Evolutionary conservation across 495 filamentous ascomycete genomes (phyloP).

Genomic region (Penicillium parvum): DNA sequence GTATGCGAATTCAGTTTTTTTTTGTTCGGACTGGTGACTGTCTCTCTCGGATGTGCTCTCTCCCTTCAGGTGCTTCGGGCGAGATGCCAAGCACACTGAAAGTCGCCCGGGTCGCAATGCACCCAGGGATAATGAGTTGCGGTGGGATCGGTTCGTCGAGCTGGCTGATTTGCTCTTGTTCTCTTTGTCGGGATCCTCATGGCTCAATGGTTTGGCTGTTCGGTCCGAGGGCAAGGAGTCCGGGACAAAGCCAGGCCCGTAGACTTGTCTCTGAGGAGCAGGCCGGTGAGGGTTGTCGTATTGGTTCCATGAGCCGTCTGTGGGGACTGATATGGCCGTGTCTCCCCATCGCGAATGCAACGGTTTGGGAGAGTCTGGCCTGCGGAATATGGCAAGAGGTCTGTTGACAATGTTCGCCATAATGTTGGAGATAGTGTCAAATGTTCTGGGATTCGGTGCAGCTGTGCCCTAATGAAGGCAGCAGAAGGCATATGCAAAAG

Average conservation of each 20-base stretch:
- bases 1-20: slow-evolving; percentile 31
- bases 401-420: slow-evolving; percentile 31
- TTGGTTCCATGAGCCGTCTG: slow-evolving; percentile 42
- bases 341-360: slow-evolving; percentile 42
- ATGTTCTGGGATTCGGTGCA: neutral
- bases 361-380: slow-evolving; percentile 22
- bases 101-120: slow-evolving; percentile 28
- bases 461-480: neutral
- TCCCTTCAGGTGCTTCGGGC: slow-evolving; percentile 15
- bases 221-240: slow-evolving; percentile 15
- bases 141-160: slow-evolving; percentile 12
- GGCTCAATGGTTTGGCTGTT: neutral
- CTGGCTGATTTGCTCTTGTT: slow-evolving; percentile 5
- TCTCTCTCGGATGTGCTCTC: slow-evolving; percentile 9
- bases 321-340: slow-evolving; percentile 33
- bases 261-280: slow-evolving; percentile 11
- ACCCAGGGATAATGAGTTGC: slow-evolving; percentile 25
- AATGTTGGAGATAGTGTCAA: neutral
- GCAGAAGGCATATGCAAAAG: slow-evolving; percentile 8
- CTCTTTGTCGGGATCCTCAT: slow-evolving; percentile 12
- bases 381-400: slow-evolving; percentile 34
- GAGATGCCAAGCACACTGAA: slow-evolving; percentile 30
- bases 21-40: slow-evolving; percentile 5
- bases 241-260: slow-evolving; percentile 29
- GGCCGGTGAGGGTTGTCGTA: slow-evolving; percentile 31